Base-by-base conservation (phyloP, 345 rosid species). In the Eucalyptus pumila region DNA sequence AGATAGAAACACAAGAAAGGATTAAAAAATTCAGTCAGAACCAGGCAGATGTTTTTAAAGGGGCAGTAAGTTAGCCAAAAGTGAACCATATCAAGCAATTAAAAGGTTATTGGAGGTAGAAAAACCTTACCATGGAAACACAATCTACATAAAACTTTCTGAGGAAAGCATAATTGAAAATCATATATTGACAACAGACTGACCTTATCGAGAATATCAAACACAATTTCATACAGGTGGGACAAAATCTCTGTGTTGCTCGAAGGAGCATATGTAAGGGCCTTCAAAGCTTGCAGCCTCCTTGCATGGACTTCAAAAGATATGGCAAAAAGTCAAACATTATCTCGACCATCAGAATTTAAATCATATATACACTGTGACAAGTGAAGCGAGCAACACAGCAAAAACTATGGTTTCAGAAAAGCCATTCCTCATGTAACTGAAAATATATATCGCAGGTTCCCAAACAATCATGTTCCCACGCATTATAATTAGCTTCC, bases 171-270 rank as follows among this genome's bases (percentile, higher is more conserved):
- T 47, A 37, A 60, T 23, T 86, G 19, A 62, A 87, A 87, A 89
- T 96, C 90, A 44, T 80, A 19, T 40, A 87, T 21, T 54, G 58
- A 86, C 87, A 37, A 40, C 60, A 51, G 88, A 88, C 89, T 67
- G 89, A 98, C 99, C 99, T 96, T 94, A 76, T 97, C 97, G 92
- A 98, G 99, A 91, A 98, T 94, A 91, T 95, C 99, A 92, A 98
- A 98, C 86, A 97, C 97, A 87, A 96, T 95, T 91, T 95, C 99
- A 54, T 96, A 98, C 95, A 98, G 91, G 92, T 92, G 94, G 90
- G 97, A 93, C 90, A 97, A 91, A 90, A 97, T 96, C 89, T 94
- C 98, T 90, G 93, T 91, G 93, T 92, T 97, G 95, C 94, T 95
- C 89, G 97, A 93, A 86, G 99, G 96, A 91, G 97, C 94, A 92